Evolutionary conservation across 2,329 filamentous ascomycete genomes (phyloP).

Genomic region (Rhytidhysteron rufulum): DNA sequence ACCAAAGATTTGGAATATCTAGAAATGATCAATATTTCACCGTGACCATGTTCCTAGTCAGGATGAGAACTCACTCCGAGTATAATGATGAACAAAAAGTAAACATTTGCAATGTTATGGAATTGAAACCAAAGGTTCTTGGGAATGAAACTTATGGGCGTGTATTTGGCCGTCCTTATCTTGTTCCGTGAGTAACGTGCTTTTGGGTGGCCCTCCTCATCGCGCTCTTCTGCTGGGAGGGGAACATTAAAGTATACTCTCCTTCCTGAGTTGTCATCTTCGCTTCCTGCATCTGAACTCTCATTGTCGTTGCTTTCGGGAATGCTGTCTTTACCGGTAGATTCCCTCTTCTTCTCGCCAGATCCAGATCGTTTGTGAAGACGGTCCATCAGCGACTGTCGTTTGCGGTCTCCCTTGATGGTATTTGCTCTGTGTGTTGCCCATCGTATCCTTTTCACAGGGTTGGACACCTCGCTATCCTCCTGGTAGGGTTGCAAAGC

Average conservation of each 20-base stretch:
- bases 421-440: constrained; percentile 85
- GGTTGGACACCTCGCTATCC: constrained; percentile 53
- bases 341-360: constrained; percentile 59
- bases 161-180: constrained; percentile 97
- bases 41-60: no score
- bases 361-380: constrained; percentile 59
- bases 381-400: constrained; percentile 76
- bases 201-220: constrained; percentile 74
- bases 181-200: constrained; percentile 82
- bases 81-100: constrained; percentile 96
- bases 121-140: constrained; percentile 99
- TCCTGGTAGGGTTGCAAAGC: constrained; percentile 25
- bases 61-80: constrained; percentile 87
- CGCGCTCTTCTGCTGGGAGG: constrained; percentile 68
- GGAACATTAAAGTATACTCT: constrained; percentile 82
- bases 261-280: constrained; percentile 40
- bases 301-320: constrained; percentile 37
- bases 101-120: constrained; percentile 97
- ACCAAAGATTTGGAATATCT: constrained; percentile 97
- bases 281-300: constrained; percentile 37
- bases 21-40: no score
- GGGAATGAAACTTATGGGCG: constrained; percentile 86
- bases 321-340: constrained; percentile 34
- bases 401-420: constrained; percentile 72
- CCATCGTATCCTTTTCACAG: constrained; percentile 84